Percentiles rank a stretch among this genome's conserved stretches.
These are phyloP conservation scores for Yamadazyma siamensis DNA, from an alignment of 1,139 yeast genomes.

Conservation along the genomic window DNA sequence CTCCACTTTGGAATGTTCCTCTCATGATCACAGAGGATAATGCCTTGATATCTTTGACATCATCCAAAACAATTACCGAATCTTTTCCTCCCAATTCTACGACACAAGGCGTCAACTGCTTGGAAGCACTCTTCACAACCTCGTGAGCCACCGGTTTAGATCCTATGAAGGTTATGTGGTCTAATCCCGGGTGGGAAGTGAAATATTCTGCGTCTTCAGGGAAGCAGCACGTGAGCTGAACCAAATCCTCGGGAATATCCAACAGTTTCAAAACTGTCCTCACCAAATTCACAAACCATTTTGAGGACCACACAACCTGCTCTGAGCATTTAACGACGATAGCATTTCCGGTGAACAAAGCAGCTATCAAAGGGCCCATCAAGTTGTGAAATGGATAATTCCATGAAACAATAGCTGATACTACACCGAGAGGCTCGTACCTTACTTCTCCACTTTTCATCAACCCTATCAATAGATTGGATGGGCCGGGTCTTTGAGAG, in stretches of 20 bases:
- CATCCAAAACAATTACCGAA: constrained; percentile 80
- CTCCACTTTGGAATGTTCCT: constrained; percentile 95
- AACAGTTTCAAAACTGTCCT: constrained; percentile 68
- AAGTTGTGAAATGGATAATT: constrained; percentile 93
- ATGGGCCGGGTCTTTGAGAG: constrained; percentile 81
- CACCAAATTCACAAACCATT: constrained; percentile 67
- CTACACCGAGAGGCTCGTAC: constrained; percentile 89
- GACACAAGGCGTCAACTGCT: constrained; percentile 84
- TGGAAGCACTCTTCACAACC: constrained; percentile 79
- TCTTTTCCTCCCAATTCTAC: constrained; percentile 97
- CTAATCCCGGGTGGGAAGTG: constrained; percentile 75
- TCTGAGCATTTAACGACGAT: constrained; percentile 91
- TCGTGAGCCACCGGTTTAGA: constrained; percentile 91
- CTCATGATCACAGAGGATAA: constrained; percentile 83
- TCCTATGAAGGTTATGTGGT: constrained; percentile 92
- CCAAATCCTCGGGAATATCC: constrained; percentile 75
- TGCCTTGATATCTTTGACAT: constrained; percentile 51
- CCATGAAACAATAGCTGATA: constrained; percentile 92
- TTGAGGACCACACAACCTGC: constrained; percentile 92
- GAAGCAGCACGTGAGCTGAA: constrained; percentile 75
- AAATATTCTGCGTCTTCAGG: constrained; percentile 85
- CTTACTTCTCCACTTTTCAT: constrained; percentile 93
- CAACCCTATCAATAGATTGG: constrained; percentile 59
- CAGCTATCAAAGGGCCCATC: constrained; percentile 87
- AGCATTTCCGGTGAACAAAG: constrained; percentile 87